Conservation (phyloP, 73 alveolate species). For the Strombidium stylifer region DNA sequence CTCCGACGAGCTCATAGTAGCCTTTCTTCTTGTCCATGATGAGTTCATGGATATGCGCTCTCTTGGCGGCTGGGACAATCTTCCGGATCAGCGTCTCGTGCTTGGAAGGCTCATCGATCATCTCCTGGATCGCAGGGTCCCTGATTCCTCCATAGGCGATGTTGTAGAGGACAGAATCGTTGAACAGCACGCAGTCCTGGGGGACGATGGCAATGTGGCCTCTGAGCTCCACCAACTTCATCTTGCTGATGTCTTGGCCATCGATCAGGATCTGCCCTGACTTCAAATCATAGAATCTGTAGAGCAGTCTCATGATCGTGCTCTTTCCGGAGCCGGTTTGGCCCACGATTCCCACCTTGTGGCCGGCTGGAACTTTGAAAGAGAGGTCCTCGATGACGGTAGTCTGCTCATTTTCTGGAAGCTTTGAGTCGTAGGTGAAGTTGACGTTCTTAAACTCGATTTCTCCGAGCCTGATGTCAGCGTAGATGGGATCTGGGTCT, state of each 20-base stretch:
- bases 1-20: constrained; percentile 64
- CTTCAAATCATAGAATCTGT: constrained; percentile 69
- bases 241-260: constrained; percentile 55
- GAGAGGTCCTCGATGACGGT: constrained; percentile 28
- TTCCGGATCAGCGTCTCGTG: constrained; percentile 6
- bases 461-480: constrained; percentile 18
- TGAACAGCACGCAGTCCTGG: constrained; percentile 75
- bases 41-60: constrained; percentile 62
- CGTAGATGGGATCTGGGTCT: constrained; percentile 16
- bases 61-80: constrained; percentile 49
- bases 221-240: constrained; percentile 48
- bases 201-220: constrained; percentile 60
- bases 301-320: constrained; percentile 74
- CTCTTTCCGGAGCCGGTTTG: constrained; percentile 84
- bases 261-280: constrained; percentile 56
- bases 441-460: constrained; percentile 47
- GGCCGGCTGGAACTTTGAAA: constrained; percentile 58
- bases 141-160: constrained; percentile 69
- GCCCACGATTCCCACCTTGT: constrained; percentile 79
- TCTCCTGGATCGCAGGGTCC: constrained; percentile 27
- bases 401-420: constrained; percentile 7
- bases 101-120: constrained; percentile 38
- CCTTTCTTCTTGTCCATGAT: constrained; percentile 46
- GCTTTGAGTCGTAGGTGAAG: constrained; percentile 47
- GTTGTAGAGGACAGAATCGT: constrained; percentile 68